phyloP scores from a whole-genome alignment of 495 filamentous ascomycete species.

The Polyplosphaeria fusca region DNA sequence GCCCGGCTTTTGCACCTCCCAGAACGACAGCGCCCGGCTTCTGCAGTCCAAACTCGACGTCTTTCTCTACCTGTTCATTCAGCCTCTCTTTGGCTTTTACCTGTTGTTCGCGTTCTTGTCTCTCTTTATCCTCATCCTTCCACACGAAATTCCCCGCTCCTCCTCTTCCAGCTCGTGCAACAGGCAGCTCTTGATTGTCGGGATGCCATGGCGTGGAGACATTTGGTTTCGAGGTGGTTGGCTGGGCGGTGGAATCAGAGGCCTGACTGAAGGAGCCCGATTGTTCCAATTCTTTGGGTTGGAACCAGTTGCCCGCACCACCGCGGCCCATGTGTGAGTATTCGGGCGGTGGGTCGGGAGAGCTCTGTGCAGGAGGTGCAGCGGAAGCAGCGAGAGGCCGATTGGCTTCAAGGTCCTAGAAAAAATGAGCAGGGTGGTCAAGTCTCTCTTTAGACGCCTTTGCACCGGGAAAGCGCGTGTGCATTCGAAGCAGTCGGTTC shows the following conservation, averaged over 20 bases:
- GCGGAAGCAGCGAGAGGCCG: conserved; percentile 23
- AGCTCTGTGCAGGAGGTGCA: conserved; percentile 15
- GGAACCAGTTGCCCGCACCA: conserved; percentile 59
- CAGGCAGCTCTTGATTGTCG: conserved; percentile 17
- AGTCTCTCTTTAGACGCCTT: no score
- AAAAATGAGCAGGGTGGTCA: not conserved
- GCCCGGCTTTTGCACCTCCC: conserved; percentile 11
- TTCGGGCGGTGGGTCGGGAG: conserved; percentile 20
- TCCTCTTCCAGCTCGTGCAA: conserved; percentile 47
- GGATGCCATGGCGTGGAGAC: conserved; percentile 32
- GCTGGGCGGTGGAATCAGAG: conserved; percentile 29
- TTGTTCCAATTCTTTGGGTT: conserved; percentile 36
- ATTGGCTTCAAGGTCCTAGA: conserved; percentile 38
- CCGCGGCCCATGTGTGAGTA: conserved; percentile 58
- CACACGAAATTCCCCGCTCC: conserved; percentile 56
- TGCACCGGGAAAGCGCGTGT: no score
- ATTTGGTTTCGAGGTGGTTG: conserved; percentile 22
- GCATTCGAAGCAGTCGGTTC: no score
- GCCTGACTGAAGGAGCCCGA: conserved; percentile 35
- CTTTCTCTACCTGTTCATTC: conserved; percentile 27
- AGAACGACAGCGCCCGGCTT: conserved; percentile 11
- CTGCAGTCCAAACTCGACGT: conserved; percentile 21
- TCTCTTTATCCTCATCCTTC: conserved; percentile 38
- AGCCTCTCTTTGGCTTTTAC: conserved; percentile 46
- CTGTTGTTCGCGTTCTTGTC: conserved; percentile 41